Base-by-base conservation (phyloP, 2,329 filamentous ascomycete genomes). In the Acephala macrosclerotiorum region DNA sequence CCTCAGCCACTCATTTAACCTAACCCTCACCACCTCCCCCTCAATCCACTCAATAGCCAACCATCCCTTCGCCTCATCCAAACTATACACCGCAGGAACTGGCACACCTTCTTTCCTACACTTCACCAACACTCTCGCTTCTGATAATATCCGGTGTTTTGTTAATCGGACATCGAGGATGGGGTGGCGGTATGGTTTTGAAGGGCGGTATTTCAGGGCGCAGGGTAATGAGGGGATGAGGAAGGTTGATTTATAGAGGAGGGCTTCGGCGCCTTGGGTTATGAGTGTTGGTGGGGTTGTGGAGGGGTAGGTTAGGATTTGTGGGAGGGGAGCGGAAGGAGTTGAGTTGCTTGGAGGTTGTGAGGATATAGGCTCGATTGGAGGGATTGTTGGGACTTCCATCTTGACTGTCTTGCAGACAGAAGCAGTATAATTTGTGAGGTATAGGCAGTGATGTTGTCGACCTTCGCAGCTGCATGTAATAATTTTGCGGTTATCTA, bases 201-300 rank as follows among this genome's bases (percentile, higher is more conserved):
- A 85, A 0, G 95, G 94, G 0, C 96, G 92, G 84, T 96, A 89
- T 82, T 99, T 99, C 68, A 98, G 87, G 0, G 95, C 93, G 76
- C 89, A 91, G 16, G 91, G 87, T 11, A 87, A 83, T 64, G 83
- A 77, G 45, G 91, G 86, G 1, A 85, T 78, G 62, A 97, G 89
- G 80, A 93, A 96, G 63, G 87, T 89, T 20, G 93, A 95, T 78
- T 89, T 90, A 87, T 96, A 98, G 76, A 99, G 88, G 70, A 95
- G 93, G 66, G 93, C 94, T 87, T 99, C 96, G 77, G 96, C 96
- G 80, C 96, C 96, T 84, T 98, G 96, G 64, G 93, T 90, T 73
- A 98, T 87, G 75, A 97, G 91, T 58, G 77, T 79, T 69, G 93
- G 88, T 58, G 86, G 79, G 72, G 83, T 78, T 45, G 87, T 82